Evolutionary conservation across 805 yeast species (phyloP).

Genomic region (Metschnikowia vanudenii): DNA sequence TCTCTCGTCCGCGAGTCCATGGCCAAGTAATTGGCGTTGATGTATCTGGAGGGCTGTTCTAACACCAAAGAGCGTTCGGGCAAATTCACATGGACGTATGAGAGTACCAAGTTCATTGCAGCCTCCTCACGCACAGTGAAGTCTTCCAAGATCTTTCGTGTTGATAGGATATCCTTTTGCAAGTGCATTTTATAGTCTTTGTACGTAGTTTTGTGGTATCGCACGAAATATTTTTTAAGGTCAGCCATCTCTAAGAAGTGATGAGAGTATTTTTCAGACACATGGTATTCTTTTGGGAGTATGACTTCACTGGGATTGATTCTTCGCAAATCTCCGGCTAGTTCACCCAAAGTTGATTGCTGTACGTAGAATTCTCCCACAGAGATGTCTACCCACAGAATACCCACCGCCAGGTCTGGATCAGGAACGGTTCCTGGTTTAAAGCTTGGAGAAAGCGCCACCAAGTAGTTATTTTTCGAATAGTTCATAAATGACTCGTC

Average conservation of each 20-base stretch:
- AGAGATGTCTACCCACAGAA: slow-evolving; percentile 87
- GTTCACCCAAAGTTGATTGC: slow-evolving; percentile 54
- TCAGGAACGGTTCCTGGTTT: slow-evolving; percentile 39
- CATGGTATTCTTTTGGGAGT: slow-evolving; percentile 47
- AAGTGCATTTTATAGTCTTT: slow-evolving; percentile 33
- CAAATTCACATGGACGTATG: slow-evolving; percentile 69
- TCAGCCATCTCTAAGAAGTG: slow-evolving; percentile 62
- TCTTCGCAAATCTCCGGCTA: slow-evolving; percentile 71
- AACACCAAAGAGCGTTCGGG: slow-evolving; percentile 66
- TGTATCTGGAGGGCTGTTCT: slow-evolving; percentile 62
- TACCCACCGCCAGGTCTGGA: slow-evolving; percentile 52
- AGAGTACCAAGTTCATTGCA: slow-evolving; percentile 53
- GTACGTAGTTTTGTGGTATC: slow-evolving; percentile 43
- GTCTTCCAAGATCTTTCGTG: slow-evolving; percentile 33
- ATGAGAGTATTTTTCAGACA: slow-evolving; percentile 40
- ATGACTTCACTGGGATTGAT: slow-evolving; percentile 81
- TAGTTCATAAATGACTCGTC: slow-evolving; percentile 82
- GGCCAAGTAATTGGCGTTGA: slow-evolving; percentile 56
- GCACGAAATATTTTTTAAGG: slow-evolving; percentile 56
- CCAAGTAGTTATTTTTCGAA: slow-evolving; percentile 65
- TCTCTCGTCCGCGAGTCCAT: slow-evolving; percentile 79
- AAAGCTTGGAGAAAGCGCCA: slow-evolving; percentile 49
- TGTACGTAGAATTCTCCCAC: slow-evolving; percentile 78
- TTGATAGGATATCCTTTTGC: slow-evolving; percentile 34
- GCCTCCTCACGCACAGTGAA: slow-evolving; percentile 53